phyloP scores from a whole-genome alignment of 768 basidiomycete species.

The Serendipita sp. region DNA sequence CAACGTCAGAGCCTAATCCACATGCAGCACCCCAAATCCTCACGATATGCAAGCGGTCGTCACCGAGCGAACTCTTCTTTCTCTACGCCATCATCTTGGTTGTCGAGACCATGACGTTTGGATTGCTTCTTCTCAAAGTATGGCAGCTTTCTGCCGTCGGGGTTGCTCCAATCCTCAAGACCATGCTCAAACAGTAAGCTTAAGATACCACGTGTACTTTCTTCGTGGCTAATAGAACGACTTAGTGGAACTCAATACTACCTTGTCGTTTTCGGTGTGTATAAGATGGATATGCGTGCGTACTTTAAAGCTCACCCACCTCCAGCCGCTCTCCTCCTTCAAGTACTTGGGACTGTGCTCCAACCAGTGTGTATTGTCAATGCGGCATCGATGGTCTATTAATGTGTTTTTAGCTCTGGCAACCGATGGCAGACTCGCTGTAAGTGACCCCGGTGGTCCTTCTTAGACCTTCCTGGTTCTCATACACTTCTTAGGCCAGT shows the following conservation, averaged over 20 bases:
- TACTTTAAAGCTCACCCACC: background rate
- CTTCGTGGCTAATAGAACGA: background rate
- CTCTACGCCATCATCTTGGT: background rate
- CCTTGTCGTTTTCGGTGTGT: constrained; percentile 1
- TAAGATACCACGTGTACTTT: background rate
- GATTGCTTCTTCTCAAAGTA: background rate
- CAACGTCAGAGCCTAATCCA: background rate
- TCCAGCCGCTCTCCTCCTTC: background rate
- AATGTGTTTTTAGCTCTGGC: constrained; percentile 1
- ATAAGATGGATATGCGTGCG: too few species aligned
- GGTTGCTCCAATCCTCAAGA: background rate
- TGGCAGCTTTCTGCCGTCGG: constrained; percentile 1
- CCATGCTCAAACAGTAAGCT: constrained; percentile 4
- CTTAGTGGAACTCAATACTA: constrained; percentile 2
- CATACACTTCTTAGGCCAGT: background rate
- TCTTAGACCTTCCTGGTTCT: background rate
- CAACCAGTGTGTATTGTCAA: background rate
- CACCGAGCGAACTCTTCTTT: constrained; percentile 1
- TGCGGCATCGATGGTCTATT: background rate
- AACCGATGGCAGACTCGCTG: background rate
- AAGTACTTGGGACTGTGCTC: background rate
- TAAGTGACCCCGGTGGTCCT: background rate
- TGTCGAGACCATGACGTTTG: background rate
- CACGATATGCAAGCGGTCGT: constrained; percentile 1
- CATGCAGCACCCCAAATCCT: background rate